These are phyloP conservation scores for Fragilariopsis cylindrus DNA, from an alignment of 108 stramenopile species.

Conservation along the genomic window DNA sequence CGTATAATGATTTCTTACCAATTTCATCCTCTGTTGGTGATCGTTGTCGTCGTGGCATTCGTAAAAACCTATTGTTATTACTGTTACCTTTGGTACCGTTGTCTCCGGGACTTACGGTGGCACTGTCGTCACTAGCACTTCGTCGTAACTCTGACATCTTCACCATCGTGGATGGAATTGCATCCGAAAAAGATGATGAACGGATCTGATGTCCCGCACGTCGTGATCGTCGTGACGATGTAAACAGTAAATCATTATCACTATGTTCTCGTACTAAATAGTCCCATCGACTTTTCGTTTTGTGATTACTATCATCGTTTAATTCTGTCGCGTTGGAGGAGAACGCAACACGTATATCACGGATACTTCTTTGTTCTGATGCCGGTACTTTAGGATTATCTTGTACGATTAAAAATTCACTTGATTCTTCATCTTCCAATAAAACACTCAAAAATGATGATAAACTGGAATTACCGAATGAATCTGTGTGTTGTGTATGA, in stretches of 20 bases:
- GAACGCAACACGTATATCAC: neutral
- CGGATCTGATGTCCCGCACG: neutral
- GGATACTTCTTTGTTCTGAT: conserved; percentile 4
- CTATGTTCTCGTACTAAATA: conserved; percentile 9
- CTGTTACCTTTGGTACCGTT: neutral
- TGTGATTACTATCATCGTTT: neutral
- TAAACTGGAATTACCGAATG: conserved; percentile 8
- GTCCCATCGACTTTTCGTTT: conserved; percentile 11
- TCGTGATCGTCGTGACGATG: neutral
- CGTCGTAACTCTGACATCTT: too few species aligned
- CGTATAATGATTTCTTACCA: neutral
- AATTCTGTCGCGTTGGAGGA: neutral
- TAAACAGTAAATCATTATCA: neutral
- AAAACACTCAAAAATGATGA: neutral
- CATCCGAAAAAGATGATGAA: neutral
- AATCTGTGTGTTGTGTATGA: neutral
- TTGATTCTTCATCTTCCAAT: conserved; percentile 14
- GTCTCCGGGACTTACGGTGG: too few species aligned
- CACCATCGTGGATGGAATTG: too few species aligned
- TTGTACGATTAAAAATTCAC: neutral
- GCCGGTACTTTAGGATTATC: conserved; percentile 6
- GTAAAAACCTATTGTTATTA: neutral
- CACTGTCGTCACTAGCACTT: too few species aligned
- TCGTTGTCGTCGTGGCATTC: neutral
- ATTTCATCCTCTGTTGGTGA: neutral